Conservation (phyloP, 345 rosid species). For the Luvunga scandens region DNA sequence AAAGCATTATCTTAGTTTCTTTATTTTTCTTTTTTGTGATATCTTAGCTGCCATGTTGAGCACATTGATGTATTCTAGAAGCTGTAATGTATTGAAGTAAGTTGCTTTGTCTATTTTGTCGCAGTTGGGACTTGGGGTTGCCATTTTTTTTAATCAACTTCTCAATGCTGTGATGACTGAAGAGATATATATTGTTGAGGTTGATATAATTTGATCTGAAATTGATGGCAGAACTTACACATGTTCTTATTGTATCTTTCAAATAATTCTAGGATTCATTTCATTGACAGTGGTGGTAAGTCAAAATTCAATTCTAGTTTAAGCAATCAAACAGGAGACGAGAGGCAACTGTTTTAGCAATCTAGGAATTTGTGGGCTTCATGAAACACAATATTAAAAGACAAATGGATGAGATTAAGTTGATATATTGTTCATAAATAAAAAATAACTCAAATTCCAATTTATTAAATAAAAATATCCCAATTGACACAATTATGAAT, state of each 20-base stretch:
- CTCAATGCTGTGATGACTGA: background rate
- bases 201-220: background rate
- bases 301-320: constrained; percentile 3
- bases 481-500: too few species aligned
- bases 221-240: background rate
- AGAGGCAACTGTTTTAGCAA: background rate
- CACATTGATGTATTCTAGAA: background rate
- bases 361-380: background rate
- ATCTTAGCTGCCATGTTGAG: background rate
- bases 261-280: background rate
- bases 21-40: too few species aligned
- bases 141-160: too few species aligned
- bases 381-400: background rate
- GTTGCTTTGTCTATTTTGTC: constrained; percentile 37
- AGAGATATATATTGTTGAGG: background rate
- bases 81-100: constrained; percentile 2
- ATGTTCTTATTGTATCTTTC: background rate
- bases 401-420: background rate
- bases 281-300: background rate
- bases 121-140: constrained; percentile 35
- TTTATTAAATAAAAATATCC: too few species aligned
- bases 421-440: too few species aligned
- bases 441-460: too few species aligned
- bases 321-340: background rate
- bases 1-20: background rate